Base-by-base conservation (phyloP, 768 basidiomycete species). In the Grammothele lineata region DNA sequence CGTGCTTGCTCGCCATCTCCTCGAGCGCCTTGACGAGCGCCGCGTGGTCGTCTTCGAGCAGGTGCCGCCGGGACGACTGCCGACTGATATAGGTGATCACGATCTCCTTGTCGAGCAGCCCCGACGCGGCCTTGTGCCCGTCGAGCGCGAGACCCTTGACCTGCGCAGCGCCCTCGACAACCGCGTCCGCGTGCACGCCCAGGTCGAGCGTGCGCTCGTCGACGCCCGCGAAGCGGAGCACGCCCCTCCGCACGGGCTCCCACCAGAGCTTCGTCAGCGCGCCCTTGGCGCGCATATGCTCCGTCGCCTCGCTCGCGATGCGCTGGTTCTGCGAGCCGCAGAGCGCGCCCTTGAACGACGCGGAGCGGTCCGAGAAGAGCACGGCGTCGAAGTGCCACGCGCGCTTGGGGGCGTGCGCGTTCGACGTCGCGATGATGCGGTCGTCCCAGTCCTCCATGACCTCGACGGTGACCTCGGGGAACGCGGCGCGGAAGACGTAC, bases 31-130 rank as follows among this genome's bases (percentile, higher is more conserved):
- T 45, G 3, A 87, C 78, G 33, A 90, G 62, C 12, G 55, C 63
- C 0, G 69, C 64, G 54, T 89, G 85, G 50, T 83, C 80, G 27
- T 74, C 73, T 7, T 68, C 60, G 6, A 77, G 65, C 45, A 88
- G 61, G 58, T 73, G 77, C 47, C 82, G 62, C 17, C 78, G 66
- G 17, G 70, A 71, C n/a, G 65, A 65, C 64, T 90, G 87, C 25
- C 89, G 72, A 47, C 76, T 78, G 49, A 91, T 78, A 57, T 91
- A 91, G 9, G 83, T 84, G 49, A 90, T 78, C 11, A 85, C 75
- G 11, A 87, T 61, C 45, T 72, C 73, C 27, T 74, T 54, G 42
- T 53, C 44, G 30, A 34, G 30, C 42, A 44, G 27, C 27, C 42
- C 48, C 33, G 49, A 27, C 14, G 24, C 18, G 57, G 63, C 50